Evolutionary conservation across 306 rosid species (phyloP), one percentile per base, ranked within the genome.

Genomic region (Myrica gale): DNA sequence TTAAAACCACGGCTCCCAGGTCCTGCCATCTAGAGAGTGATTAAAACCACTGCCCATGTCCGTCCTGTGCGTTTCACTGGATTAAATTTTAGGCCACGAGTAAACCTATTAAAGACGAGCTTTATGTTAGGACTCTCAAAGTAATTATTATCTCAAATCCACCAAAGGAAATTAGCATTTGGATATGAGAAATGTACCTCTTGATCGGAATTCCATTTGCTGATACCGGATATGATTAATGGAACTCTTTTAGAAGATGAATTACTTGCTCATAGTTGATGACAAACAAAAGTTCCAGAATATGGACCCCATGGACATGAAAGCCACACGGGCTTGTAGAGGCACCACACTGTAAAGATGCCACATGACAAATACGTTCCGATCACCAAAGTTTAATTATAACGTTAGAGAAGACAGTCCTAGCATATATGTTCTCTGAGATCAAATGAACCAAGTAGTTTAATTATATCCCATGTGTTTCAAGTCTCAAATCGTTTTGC

Each of bases 201-300:
- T 4, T 51, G 26, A 26, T 68, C 66, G 77, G 74, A 79, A 54
- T 37, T 85, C 80, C 47, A 78, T 65, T 70, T 13, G 52, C 62
- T 48, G 76, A 62, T 71, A 54, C 6, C 65, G 68, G 73, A 13
- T 7, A 13, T 7, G 48, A 74, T 68, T 44, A 43, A 72, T 57
- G 43, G 72, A 68, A 52, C n/a, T 21, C 78, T 66, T 32, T 72
- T 72, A 9, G 16, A 46, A 9, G 16, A 46, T 73, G 43, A 70
- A 79, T 84, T 84, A 92, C 91, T 92, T 92, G 89, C 87, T 89
- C 93, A 95, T 86, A 42, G 93, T 88, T 60, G 98, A 85, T 67
- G 98, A 95, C 86, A 95, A 72, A 77, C 54, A 92, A 79, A 92
- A 92, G 82, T 92, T 95, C 98, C 98, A 95, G 83, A 92, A 92